Conservation (phyloP, 2,329 filamentous ascomycete species). For the Macroventuria anomochaeta region DNA sequence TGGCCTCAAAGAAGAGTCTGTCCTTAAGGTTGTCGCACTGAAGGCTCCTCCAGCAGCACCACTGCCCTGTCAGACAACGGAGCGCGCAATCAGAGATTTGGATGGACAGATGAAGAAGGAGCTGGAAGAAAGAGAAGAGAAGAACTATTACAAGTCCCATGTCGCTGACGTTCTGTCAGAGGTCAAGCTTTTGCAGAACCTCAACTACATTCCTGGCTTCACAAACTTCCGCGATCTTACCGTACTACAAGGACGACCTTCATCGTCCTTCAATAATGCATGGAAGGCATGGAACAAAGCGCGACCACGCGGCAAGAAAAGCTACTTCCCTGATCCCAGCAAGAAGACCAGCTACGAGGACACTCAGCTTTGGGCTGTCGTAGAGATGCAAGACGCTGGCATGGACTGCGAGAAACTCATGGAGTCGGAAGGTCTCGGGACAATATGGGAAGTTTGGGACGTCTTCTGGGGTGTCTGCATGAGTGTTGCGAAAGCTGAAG, state of each 20-base stretch:
- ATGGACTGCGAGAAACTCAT: slow-evolving; percentile 58
- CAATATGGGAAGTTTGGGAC: slow-evolving; percentile 62
- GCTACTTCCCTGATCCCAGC: slow-evolving; percentile 63
- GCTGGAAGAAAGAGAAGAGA: slow-evolving; percentile 44
- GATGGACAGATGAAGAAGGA: slow-evolving; percentile 49
- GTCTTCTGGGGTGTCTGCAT: slow-evolving; percentile 72
- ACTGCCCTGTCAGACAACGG: slow-evolving; percentile 42
- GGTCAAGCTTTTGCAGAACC: slow-evolving; percentile 61
- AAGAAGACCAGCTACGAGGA: slow-evolving; percentile 61
- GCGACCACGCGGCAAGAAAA: slow-evolving; percentile 53
- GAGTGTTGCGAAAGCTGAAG: slow-evolving; percentile 66
- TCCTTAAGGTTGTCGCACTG: slow-evolving; percentile 54
- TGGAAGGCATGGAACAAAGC: slow-evolving; percentile 55
- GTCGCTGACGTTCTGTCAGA: slow-evolving; percentile 55
- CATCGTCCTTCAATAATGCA: slow-evolving; percentile 56
- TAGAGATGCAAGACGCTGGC: slow-evolving; percentile 72
- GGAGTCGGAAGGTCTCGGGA: slow-evolving; percentile 43
- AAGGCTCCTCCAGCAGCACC: slow-evolving; percentile 43
- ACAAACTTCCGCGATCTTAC: slow-evolving; percentile 66
- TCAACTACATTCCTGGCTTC: slow-evolving; percentile 67
- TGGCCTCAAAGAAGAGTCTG: slow-evolving; percentile 50
- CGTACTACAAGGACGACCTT: slow-evolving; percentile 64
- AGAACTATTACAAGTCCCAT: slow-evolving; percentile 51
- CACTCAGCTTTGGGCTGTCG: slow-evolving; percentile 66
- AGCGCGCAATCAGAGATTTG: slow-evolving; percentile 54